Evolutionary conservation across 805 yeast genomes (phyloP).

Genomic region (Yarrowia sp.): DNA sequence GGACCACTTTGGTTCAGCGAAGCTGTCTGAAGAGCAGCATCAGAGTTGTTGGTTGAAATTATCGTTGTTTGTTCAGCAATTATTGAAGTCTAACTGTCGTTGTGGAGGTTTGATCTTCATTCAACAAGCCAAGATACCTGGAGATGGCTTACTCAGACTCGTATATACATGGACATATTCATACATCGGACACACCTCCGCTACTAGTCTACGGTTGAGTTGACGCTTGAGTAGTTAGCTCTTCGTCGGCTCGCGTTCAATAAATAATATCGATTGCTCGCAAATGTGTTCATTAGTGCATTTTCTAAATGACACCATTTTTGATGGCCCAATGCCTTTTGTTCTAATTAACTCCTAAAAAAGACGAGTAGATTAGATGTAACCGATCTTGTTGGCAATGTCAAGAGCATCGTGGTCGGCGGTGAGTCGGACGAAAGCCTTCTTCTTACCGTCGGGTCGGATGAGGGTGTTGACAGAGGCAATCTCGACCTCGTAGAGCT

Average conservation of each 20-base stretch:
- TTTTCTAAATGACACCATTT: slow-evolving; percentile 24
- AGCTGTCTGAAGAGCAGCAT: too few species aligned
- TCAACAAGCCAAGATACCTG: neutral
- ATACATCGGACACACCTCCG: slow-evolving; percentile 22
- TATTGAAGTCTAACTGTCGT: too few species aligned
- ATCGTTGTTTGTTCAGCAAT: too few species aligned
- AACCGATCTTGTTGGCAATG: slow-evolving; percentile 99
- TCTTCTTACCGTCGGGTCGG: slow-evolving; percentile 99
- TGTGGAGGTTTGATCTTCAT: neutral
- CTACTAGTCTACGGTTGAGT: slow-evolving; percentile 29
- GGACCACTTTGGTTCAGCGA: too few species aligned
- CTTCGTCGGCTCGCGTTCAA: slow-evolving; percentile 38
- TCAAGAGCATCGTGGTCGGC: slow-evolving; percentile 99
- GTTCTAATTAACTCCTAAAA: slow-evolving; percentile 1
- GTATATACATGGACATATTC: neutral
- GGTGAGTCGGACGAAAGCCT: slow-evolving; percentile 98
- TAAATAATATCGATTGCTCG: slow-evolving; percentile 38
- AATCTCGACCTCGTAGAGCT: slow-evolving; percentile 96
- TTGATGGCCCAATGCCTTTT: neutral
- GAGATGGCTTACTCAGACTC: slow-evolving; percentile 1
- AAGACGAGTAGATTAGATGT: slow-evolving; percentile 66
- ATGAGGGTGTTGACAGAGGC: slow-evolving; percentile 93
- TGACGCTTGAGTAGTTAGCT: slow-evolving; percentile 23
- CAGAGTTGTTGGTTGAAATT: too few species aligned
- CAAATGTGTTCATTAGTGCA: slow-evolving; percentile 31